Base-by-base conservation (phyloP, 2,329 filamentous ascomycete genomes). In the Albophoma yamanashiensis region DNA sequence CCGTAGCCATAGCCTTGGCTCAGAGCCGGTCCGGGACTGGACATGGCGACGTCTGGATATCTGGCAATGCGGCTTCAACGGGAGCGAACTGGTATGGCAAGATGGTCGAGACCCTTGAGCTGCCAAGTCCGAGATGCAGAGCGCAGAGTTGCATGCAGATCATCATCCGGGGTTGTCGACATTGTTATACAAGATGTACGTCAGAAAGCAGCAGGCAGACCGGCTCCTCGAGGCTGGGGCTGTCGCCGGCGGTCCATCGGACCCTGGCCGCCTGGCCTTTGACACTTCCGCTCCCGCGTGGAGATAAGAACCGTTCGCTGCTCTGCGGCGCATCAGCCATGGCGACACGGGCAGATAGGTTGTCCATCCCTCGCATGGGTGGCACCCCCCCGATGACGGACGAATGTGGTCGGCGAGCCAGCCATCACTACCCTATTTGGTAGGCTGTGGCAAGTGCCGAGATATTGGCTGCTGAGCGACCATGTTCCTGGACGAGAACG, bases 1-100 rank as follows among this genome's bases (percentile, higher is more conserved):
- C 88, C 89, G 81, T 92, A 92, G 68, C 89, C 89, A 63, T 86
- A 87, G 60, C 82, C 84, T 68, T 89, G 84, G 64, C 74, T 74
- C 20, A 83, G 70, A 38, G 81, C 74, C 27, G 76, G 63, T 27
- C 64, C 62, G 31, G 61, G 61, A 42, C 60, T 62, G 20, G 61
- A 57, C 64, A 65, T 65, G 45, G 63, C 64, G 45, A 27, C 58
- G 50, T 52, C 47, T 34, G 47, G 45, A 27, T 59, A 50, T 52
- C 47, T 34, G 47, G 47, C 25, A 7, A 22, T 17, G 17, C 20
- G 31, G n/a, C 3, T 1, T 53, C 27, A 17, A 9, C 45, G 12
- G 31, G 11, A 36, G 27, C 14, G 27, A 12, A 27, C 27, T 22
- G 17, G 27, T n/a, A 6, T 2, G 50, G 6, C 27, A n/a, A 5